Conservation (phyloP, 805 yeast genomes). For the Cephaloascus albidus region DNA sequence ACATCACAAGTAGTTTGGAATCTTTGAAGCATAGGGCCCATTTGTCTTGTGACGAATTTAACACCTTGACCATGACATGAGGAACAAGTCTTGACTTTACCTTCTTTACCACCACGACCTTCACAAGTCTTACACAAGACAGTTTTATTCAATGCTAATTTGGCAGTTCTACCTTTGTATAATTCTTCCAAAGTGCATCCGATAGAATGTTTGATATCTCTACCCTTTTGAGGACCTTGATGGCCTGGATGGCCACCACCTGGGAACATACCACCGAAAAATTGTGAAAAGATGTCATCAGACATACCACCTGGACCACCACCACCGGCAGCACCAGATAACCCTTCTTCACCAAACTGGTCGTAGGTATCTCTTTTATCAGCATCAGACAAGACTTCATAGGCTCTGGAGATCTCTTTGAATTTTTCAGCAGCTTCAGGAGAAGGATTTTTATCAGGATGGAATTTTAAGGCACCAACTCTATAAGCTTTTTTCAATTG, state of each 20-base stretch:
- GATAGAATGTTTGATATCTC: conserved; percentile 85
- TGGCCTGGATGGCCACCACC: conserved; percentile 58
- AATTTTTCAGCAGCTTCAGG: conserved; percentile 95
- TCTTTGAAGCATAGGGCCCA: conserved; percentile 99
- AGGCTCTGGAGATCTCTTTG: conserved; percentile 81
- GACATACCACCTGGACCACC: conserved; percentile 50
- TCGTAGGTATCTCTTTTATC: conserved; percentile 88
- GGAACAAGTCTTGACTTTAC: conserved; percentile 78
- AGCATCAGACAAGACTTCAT: conserved; percentile 80
- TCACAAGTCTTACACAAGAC: conserved; percentile 81
- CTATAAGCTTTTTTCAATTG: conserved; percentile 80
- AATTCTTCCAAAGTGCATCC: conserved; percentile 85
- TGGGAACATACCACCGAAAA: conserved; percentile 64
- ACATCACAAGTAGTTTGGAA: conserved; percentile 90
- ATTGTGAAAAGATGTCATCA: conserved; percentile 71
- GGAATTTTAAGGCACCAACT: conserved; percentile 70
- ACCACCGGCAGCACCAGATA: conserved; percentile 63
- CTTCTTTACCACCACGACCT: conserved; percentile 94
- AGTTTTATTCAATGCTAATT: conserved; percentile 89
- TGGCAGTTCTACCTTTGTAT: conserved; percentile 88
- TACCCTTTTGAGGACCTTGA: conserved; percentile 81
- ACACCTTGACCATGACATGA: conserved; percentile 89
- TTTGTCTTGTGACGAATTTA: conserved; percentile 88
- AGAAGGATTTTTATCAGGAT: conserved; percentile 75
- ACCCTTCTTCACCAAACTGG: conserved; percentile 87